Evolutionary conservation across 768 basidiomycete genomes (phyloP), one percentile per base, ranked within the genome.

Genomic region (Heimioporus sp.): DNA sequence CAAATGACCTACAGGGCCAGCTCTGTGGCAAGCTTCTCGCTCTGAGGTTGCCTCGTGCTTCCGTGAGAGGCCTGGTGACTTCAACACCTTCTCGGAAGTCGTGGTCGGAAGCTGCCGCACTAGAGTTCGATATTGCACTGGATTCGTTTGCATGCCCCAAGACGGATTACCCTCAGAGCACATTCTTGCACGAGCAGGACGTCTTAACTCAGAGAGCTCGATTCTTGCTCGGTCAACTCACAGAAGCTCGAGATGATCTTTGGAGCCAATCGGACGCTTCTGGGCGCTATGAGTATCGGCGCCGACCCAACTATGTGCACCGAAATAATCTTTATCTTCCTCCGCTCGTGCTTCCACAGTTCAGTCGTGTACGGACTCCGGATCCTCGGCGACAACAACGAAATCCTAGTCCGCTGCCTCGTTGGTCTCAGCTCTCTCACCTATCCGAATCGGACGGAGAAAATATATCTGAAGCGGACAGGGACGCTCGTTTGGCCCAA

Each of bases 131-230:
- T 59, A 63, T 76, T 4, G 76, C 75, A 52, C 46, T 91, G 20
- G 92, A 95, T 59, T 72, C 86, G 4, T 95, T 92, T 65, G 75
- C 76, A 30, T 77, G 85, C 11, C 53, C 62, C 19, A 83, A 80
- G 83, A 80, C 71, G 68, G 52, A 68, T 73, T 32, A 65, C 69
- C 65, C 66, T 4, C 95, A 97, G 65, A 68, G 76, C 12, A 71
- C 76, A 12, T 97, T 91, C 62, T 66, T 97, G 21, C 70, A 72
- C 15, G 74, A 74, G 46, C 90, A 97, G 66, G 95, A 97, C 65
- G 64, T 62, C 21, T 63, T 76, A 20, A 93, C 92, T 2, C 78
- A 78, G 21, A 78, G 94, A 57, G 82, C 81, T 12, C 70, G 73
- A 54, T 72, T 69, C 52, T 68, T 92, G 54, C 80, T 87, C 24